phyloP scores from a whole-genome alignment of 768 basidiomycete genomes.

The Kwoniella mangroviensis region DNA sequence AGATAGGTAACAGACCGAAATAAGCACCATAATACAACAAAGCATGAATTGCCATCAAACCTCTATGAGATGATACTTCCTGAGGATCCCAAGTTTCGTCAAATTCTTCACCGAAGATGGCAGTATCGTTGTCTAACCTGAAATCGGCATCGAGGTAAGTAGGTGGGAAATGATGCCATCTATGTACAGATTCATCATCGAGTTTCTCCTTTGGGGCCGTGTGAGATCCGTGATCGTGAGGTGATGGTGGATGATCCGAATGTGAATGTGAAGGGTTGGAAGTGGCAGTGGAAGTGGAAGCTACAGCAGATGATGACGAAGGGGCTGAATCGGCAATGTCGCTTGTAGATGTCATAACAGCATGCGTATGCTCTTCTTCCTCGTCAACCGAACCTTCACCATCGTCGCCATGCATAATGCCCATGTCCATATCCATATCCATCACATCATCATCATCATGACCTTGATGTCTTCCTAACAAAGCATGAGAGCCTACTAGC shows the following conservation, averaged over 20 bases:
- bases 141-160: constrained; percentile 47
- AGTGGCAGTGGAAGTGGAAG: background rate
- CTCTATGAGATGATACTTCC: constrained; percentile 45
- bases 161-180: constrained; percentile 40
- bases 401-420: constrained; percentile 11
- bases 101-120: constrained; percentile 50
- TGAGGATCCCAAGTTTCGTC: constrained; percentile 35
- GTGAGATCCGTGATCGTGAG: constrained; percentile 38
- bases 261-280: background rate
- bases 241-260: constrained; percentile 4
- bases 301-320: constrained; percentile 8
- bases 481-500: background rate
- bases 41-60: constrained; percentile 75
- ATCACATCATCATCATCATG: constrained; percentile 7
- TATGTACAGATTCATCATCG: constrained; percentile 36
- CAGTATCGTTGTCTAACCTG: constrained; percentile 37
- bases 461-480: constrained; percentile 20
- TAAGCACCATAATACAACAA: constrained; percentile 77
- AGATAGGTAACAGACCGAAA: constrained; percentile 78
- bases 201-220: constrained; percentile 30
- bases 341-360: constrained; percentile 8
- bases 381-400: constrained; percentile 2
- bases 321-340: background rate
- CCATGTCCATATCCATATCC: constrained; percentile 20
- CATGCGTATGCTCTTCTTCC: constrained; percentile 16